Conservation (phyloP, 768 basidiomycete species). For the Phylloporus sp. region DNA sequence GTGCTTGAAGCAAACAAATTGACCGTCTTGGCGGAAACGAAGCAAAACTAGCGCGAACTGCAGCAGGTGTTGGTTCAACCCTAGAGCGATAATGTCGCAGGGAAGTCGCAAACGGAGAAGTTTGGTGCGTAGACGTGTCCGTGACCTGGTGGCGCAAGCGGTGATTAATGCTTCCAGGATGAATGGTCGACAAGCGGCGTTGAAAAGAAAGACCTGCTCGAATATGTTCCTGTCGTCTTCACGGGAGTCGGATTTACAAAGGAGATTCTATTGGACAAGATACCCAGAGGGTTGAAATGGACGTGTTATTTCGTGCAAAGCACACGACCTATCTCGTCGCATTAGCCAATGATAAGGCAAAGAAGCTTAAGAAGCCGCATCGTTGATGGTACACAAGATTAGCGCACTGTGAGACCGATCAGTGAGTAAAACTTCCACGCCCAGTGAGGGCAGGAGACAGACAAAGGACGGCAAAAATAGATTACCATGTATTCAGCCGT, state of each 20-base stretch:
- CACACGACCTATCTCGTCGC: slow-evolving; percentile 12
- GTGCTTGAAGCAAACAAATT: slow-evolving; percentile 1
- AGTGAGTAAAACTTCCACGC: slow-evolving; percentile 1
- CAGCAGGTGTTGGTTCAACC: slow-evolving; percentile 9
- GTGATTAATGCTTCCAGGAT: slow-evolving; percentile 30
- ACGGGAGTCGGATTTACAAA: slow-evolving; percentile 24
- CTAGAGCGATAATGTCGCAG: slow-evolving; percentile 28
- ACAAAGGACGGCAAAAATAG: slow-evolving; percentile 1
- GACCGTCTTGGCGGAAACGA: slow-evolving; percentile 15
- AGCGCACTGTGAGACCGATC: slow-evolving; percentile 23
- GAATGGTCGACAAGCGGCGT: slow-evolving; percentile 22
- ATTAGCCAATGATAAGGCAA: slow-evolving; percentile 14
- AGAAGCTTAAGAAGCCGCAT: slow-evolving; percentile 14
- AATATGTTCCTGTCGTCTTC: slow-evolving; percentile 5
- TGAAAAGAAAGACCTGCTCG: slow-evolving; percentile 13
- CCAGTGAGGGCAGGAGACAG: background rate
- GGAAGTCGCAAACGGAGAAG: slow-evolving; percentile 24
- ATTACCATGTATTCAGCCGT: background rate
- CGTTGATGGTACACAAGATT: slow-evolving; percentile 20
- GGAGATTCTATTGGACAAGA: slow-evolving; percentile 16
- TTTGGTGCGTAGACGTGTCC: slow-evolving; percentile 13
- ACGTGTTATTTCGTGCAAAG: slow-evolving; percentile 18
- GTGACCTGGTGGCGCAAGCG: slow-evolving; percentile 26
- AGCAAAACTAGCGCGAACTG: slow-evolving; percentile 10
- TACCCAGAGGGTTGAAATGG: slow-evolving; percentile 4